phyloP scores from a whole-genome alignment of 75 land plant species.

The Sequoia sempervirens region DNA sequence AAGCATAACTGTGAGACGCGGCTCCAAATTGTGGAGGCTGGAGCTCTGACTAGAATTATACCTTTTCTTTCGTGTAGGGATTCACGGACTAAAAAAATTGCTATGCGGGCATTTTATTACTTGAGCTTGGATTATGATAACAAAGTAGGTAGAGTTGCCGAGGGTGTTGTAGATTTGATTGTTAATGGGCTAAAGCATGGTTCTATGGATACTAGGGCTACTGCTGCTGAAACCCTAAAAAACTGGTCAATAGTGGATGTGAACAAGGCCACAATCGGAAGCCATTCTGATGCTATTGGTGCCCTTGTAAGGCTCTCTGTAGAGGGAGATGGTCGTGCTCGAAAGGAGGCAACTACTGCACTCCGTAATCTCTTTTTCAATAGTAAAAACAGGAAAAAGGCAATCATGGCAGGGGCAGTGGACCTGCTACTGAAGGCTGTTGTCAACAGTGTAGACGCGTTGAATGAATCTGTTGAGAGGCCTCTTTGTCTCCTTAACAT shows the following conservation, averaged over 20 bases:
- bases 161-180: slow-evolving; percentile 62
- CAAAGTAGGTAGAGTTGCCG: slow-evolving; percentile 75
- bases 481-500: slow-evolving; percentile 55
- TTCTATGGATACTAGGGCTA: slow-evolving; percentile 35
- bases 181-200: slow-evolving; percentile 37
- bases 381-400: slow-evolving; percentile 54
- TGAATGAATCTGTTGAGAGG: slow-evolving; percentile 42
- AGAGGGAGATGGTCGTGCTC: slow-evolving; percentile 51
- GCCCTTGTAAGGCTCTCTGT: slow-evolving; percentile 44
- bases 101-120: slow-evolving; percentile 35
- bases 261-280: slow-evolving; percentile 77
- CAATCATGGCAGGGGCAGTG: slow-evolving; percentile 63
- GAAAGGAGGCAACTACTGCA: slow-evolving; percentile 78
- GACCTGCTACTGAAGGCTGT: slow-evolving; percentile 26
- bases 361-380: slow-evolving; percentile 56
- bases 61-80: slow-evolving; percentile 25
- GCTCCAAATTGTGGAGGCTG: slow-evolving; percentile 44
- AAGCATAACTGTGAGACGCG: slow-evolving; percentile 42
- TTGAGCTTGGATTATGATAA: slow-evolving; percentile 75
- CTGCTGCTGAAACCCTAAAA: slow-evolving; percentile 75
- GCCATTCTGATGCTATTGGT: slow-evolving; percentile 43
- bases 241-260: slow-evolving; percentile 70
- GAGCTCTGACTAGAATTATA: slow-evolving; percentile 46
- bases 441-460: slow-evolving; percentile 15
- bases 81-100: slow-evolving; percentile 29